A percentile compares a stretch with the other conserved stretches of the same genome.
phyloP scores from a whole-genome alignment of 2,329 filamentous ascomycete genomes.

The Ilyonectria destructans region DNA sequence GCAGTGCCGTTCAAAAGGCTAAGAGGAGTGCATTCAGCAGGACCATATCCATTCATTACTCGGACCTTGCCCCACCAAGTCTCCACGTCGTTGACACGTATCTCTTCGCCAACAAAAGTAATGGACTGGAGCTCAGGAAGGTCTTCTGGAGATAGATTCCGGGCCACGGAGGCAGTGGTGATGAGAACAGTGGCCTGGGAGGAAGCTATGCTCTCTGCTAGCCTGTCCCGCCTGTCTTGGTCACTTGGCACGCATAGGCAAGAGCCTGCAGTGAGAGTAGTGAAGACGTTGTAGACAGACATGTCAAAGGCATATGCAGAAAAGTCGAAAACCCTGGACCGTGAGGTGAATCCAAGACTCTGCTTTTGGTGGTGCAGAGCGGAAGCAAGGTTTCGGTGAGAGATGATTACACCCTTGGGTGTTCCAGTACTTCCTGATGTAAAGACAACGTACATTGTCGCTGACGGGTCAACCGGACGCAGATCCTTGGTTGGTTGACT shows the following conservation, averaged over 20 bases:
- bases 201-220: conserved; percentile 22
- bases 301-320: conserved; percentile 42
- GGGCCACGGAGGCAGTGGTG: conserved; percentile 34
- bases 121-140: conserved; percentile 30
- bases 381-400: conserved; percentile 19
- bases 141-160: conserved; percentile 29
- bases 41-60: conserved; percentile 40
- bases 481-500: neutral
- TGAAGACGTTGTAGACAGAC: conserved; percentile 27
- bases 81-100: conserved; percentile 17
- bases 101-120: conserved; percentile 36
- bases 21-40: conserved; percentile 36
- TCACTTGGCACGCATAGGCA: conserved; percentile 44
- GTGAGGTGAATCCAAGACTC: conserved; percentile 1
- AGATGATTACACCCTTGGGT: conserved; percentile 32
- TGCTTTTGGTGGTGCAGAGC: conserved; percentile 19
- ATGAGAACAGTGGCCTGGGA: conserved; percentile 14
- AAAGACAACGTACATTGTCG: conserved; percentile 34
- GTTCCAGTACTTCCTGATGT: conserved; percentile 37
- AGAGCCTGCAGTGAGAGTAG: conserved; percentile 31
- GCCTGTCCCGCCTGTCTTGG: conserved; percentile 27
- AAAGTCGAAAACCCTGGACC: conserved; percentile 36
- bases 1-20: conserved; percentile 19
- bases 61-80: conserved; percentile 24
- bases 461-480: neutral